phyloP scores from a whole-genome alignment of 2,329 filamentous ascomycete species.

The Dothideomycetes sp. region DNA sequence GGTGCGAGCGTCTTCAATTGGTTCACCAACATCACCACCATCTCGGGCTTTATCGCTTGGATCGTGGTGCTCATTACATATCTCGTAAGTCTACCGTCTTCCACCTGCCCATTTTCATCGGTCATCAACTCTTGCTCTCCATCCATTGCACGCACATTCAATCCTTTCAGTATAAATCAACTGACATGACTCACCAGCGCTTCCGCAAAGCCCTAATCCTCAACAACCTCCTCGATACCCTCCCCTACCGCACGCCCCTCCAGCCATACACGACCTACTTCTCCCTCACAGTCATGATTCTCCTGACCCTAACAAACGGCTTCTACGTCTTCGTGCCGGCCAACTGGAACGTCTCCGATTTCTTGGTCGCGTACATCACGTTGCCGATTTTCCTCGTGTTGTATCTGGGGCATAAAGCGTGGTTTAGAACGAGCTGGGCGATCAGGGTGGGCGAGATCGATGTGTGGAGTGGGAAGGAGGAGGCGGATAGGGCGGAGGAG shows the following conservation, averaged over 20 bases:
- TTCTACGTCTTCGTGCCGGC: constrained; percentile 43
- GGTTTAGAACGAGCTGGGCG: constrained; percentile 22
- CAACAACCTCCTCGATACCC: constrained; percentile 29
- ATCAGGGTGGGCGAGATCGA: constrained; percentile 28
- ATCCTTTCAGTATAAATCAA: too few species aligned
- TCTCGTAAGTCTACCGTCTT: too few species aligned
- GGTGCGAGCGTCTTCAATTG: constrained; percentile 29
- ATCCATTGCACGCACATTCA: too few species aligned
- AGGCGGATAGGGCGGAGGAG: constrained; percentile 32
- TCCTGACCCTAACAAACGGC: constrained; percentile 45
- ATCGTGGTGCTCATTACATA: constrained; percentile 34
- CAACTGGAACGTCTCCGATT: constrained; percentile 33
- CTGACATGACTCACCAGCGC: too few species aligned
- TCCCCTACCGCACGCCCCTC: constrained; percentile 40
- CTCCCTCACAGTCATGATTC: constrained; percentile 34
- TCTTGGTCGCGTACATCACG: constrained; percentile 45
- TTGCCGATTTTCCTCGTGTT: constrained; percentile 39
- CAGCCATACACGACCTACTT: constrained; percentile 44
- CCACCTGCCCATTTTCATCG: too few species aligned
- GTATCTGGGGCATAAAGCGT: constrained; percentile 26
- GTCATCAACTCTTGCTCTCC: too few species aligned
- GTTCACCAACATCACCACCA: constrained; percentile 29
- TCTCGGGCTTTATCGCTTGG: constrained; percentile 28
- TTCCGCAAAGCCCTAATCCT: constrained; percentile 44
- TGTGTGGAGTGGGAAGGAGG: constrained; percentile 33